Conservation (phyloP, 306 rosid species). For the Biancaea sappan region DNA sequence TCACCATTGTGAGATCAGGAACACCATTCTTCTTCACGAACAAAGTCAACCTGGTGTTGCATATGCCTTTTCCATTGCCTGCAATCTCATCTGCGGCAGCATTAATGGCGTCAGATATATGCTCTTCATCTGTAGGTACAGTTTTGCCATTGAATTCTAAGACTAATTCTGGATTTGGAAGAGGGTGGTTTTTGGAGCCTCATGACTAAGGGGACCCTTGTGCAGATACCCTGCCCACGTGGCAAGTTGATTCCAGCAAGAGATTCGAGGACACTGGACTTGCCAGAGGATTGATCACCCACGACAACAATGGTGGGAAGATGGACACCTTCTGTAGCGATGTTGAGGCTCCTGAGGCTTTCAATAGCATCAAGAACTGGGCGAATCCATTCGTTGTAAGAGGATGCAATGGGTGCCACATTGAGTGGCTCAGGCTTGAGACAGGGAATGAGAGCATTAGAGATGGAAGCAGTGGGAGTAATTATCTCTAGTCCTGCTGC, state of each 20-base stretch:
- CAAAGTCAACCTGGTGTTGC: slow-evolving; percentile 34
- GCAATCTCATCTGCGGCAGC: slow-evolving; percentile 42
- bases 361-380: slow-evolving; percentile 43
- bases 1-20: slow-evolving; percentile 44
- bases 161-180: slow-evolving; percentile 27
- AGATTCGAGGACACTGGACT: slow-evolving; percentile 52
- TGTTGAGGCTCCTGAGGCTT: slow-evolving; percentile 38
- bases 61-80: slow-evolving; percentile 34
- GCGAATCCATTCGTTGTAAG: slow-evolving; percentile 45
- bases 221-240: slow-evolving; percentile 54
- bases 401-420: slow-evolving; percentile 27
- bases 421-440: neutral
- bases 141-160: slow-evolving; percentile 15
- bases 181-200: slow-evolving; percentile 32
- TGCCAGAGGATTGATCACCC: slow-evolving; percentile 49
- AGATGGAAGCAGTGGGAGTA: neutral
- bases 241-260: slow-evolving; percentile 46
- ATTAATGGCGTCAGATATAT: slow-evolving; percentile 28
- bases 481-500: neutral
- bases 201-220: slow-evolving; percentile 43
- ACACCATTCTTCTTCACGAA: slow-evolving; percentile 40
- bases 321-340: slow-evolving; percentile 44
- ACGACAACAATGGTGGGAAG: slow-evolving; percentile 49
- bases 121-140: slow-evolving; percentile 16
- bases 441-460: neutral